Percentiles rank a stretch among this genome's conserved stretches.
Conservation (phyloP, 768 basidiomycete species). For the Hygrocybe punicea region DNA sequence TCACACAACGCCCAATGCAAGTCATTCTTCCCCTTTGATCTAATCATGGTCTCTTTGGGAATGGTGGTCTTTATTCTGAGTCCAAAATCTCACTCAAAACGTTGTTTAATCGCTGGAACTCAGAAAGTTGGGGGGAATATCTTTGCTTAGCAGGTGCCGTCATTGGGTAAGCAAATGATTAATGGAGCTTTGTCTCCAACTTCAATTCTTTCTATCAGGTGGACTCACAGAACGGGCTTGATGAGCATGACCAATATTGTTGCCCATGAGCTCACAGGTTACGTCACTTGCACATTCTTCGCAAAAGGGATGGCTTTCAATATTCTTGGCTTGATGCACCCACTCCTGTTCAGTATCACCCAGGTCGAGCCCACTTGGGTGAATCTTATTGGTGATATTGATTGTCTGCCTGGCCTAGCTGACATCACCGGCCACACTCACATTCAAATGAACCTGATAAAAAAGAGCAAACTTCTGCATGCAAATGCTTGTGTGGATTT, state of each 20-base stretch:
- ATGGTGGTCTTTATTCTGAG: slow-evolving; percentile 96
- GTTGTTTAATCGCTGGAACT: slow-evolving; percentile 95
- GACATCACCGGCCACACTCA: slow-evolving; percentile 90
- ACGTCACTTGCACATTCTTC: slow-evolving; percentile 96
- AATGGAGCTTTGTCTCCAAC: neutral
- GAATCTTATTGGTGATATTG: slow-evolving; percentile 97
- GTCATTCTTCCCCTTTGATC: slow-evolving; percentile 97
- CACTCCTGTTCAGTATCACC: slow-evolving; percentile 96
- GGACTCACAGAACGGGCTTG: slow-evolving; percentile 96
- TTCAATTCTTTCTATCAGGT: slow-evolving; percentile 43
- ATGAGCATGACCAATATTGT: slow-evolving; percentile 96
- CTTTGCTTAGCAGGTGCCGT: slow-evolving; percentile 97
- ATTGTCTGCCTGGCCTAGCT: slow-evolving; percentile 90
- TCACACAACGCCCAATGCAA: slow-evolving; percentile 98
- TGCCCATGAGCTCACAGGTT: slow-evolving; percentile 87
- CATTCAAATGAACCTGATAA: slow-evolving; percentile 75
- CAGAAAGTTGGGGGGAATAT: slow-evolving; percentile 97
- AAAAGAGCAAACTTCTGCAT: slow-evolving; percentile 88
- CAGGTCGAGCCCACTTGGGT: slow-evolving; percentile 99
- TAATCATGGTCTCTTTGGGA: slow-evolving; percentile 97
- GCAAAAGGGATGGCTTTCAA: slow-evolving; percentile 99
- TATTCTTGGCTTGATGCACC: slow-evolving; percentile 98
- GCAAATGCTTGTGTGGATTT: slow-evolving; percentile 92
- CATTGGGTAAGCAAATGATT: slow-evolving; percentile 69
- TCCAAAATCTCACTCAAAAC: slow-evolving; percentile 98